Evolutionary conservation across 768 basidiomycete species (phyloP), one percentile per base, ranked within the genome.

Genomic region (Lentinula sp.): DNA sequence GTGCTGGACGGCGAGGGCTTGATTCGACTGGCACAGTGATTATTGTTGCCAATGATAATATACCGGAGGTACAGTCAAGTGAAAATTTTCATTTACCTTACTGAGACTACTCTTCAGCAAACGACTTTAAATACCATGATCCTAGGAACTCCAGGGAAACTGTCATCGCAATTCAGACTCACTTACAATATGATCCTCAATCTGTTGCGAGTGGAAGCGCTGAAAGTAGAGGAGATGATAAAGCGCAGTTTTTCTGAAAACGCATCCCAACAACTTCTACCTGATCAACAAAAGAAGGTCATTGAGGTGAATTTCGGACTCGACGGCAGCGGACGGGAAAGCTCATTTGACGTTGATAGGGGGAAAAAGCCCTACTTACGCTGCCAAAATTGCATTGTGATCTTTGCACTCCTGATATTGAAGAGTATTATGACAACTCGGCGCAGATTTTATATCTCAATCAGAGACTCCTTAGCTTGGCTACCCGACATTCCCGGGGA

Each of bases 171-270:
- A 69, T 99, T 99, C 79, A 83, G 97, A 59, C 80, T 99, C 64
- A 99, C 97, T 1, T 99, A 98, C 75, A 98, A 98, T 72, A 98
- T 99, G 97, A 98, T 99, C 63, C 75, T 99, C 62, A 99, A 99
- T 70, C 76, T 99, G 42, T 81, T 99, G 9, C 87, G 97, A 18
- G 97, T 99, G 9, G 97, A 99, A 69, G 95, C 97, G 0, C 79
- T 99, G 51, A 81, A 87, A 62, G 96, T 98, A 16, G 97, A 99
- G 70, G 97, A 99, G 74, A 99, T 99, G 97, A 98, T 99, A 70
- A 98, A 98, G 73, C 83, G 97, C 42, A 95, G 93, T 71, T 99
- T 99, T 74, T 98, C 97, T 16, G 97, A 99, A 76, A 98, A 98
- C 69, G 88, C 94, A 1, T 90, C 97, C 0, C 97, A 99, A 69